Evolutionary conservation across 75 land plant genomes (phyloP).

Genomic region (Pinus tabuliformis): DNA sequence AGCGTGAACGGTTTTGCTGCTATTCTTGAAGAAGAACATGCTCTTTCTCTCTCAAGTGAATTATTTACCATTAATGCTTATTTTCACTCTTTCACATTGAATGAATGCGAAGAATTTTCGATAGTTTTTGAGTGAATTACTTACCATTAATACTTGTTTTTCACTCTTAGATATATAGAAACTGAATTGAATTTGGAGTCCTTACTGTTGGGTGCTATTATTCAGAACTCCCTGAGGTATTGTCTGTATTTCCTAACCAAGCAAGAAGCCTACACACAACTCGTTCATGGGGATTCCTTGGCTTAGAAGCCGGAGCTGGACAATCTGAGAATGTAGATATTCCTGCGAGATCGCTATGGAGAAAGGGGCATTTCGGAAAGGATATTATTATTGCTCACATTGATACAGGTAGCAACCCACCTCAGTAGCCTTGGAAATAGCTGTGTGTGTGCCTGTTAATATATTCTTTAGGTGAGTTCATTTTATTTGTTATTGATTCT

Average conservation of each 20-base stretch:
- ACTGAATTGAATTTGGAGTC: too few species aligned
- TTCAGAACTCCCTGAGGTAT: conserved; percentile 2
- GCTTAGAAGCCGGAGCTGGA: not conserved
- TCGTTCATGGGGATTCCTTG: too few species aligned
- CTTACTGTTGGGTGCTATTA: not conserved
- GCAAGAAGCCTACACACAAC: not conserved
- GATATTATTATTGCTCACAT: conserved; percentile 26
- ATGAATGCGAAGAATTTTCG: too few species aligned
- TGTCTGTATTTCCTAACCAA: conserved; percentile 6
- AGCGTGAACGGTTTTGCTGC: conserved; percentile 34
- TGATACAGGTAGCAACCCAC: too few species aligned
- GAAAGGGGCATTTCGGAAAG: conserved; percentile 29
- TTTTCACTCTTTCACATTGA: too few species aligned
- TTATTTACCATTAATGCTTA: too few species aligned
- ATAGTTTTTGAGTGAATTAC: not conserved
- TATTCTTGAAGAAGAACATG: not conserved
- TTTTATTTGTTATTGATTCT: too few species aligned
- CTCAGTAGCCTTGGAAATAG: too few species aligned
- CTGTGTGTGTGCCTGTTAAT: too few species aligned
- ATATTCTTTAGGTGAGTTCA: too few species aligned
- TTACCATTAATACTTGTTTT: not conserved
- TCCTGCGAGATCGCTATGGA: conserved; percentile 25
- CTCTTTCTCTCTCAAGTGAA: conserved; percentile 4
- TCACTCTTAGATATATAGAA: not conserved
- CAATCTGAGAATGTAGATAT: not conserved